phyloP scores from a whole-genome alignment of 1,284 basidiomycete genomes.

The Pyrrhoderma lamaoense region DNA sequence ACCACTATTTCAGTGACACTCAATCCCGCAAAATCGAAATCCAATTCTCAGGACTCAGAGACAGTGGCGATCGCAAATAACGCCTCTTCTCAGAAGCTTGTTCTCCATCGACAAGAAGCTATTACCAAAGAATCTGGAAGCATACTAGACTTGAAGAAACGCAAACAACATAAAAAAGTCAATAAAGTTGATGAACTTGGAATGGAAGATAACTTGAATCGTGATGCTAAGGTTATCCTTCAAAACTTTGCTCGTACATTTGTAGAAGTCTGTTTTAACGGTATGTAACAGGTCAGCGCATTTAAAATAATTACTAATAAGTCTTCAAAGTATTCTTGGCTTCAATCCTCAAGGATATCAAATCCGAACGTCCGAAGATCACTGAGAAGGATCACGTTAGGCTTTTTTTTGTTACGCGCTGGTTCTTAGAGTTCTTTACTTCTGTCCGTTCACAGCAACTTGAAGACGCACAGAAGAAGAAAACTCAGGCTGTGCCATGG shows the following conservation, averaged over 20 bases:
- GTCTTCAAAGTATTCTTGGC: slow-evolving; percentile 74
- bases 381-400: slow-evolving; percentile 86
- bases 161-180: slow-evolving; percentile 50
- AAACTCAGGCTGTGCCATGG: slow-evolving; percentile 32
- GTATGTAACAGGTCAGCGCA: slow-evolving; percentile 39
- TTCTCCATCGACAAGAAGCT: slow-evolving; percentile 81
- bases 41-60: slow-evolving; percentile 19
- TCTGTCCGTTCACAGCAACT: slow-evolving; percentile 42
- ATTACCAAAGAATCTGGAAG: slow-evolving; percentile 67
- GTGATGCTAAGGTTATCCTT: slow-evolving; percentile 63
- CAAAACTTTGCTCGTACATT: slow-evolving; percentile 67
- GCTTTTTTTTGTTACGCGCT: slow-evolving; percentile 75
- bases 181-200: slow-evolving; percentile 70
- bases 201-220: slow-evolving; percentile 62
- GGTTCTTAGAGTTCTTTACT: slow-evolving; percentile 88
- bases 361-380: slow-evolving; percentile 83
- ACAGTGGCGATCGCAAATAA: slow-evolving; percentile 28
- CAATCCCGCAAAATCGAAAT: slow-evolving; percentile 42
- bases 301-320: slow-evolving; percentile 27
- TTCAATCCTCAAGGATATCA: slow-evolving; percentile 85
- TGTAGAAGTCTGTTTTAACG: slow-evolving; percentile 78
- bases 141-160: slow-evolving; percentile 76
- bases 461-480: slow-evolving; percentile 26
- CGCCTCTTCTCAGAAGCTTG: slow-evolving; percentile 41
- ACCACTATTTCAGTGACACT: slow-evolving; percentile 80